These are phyloP conservation scores for Thermochaetoides thermophila DNA, from an alignment of 495 filamentous ascomycete genomes.

Conservation along the genomic window DNA sequence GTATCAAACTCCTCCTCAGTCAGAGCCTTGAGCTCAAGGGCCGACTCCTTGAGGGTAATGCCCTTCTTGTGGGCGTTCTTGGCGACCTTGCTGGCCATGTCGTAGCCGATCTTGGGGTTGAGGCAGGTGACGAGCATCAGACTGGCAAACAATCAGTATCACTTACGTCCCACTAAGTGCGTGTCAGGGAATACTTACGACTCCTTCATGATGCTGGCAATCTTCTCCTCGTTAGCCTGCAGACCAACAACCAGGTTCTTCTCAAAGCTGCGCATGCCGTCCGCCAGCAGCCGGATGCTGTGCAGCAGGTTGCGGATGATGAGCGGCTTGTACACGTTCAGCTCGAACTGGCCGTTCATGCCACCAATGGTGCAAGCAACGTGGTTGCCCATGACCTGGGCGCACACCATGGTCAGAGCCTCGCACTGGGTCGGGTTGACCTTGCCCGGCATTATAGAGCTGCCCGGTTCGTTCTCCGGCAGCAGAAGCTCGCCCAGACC, in stretches of 20 bases:
- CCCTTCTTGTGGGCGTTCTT: constrained; percentile 99
- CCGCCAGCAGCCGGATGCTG: constrained; percentile 69
- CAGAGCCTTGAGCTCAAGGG: constrained; percentile 83
- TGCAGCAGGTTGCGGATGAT: constrained; percentile 91
- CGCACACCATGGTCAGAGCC: constrained; percentile 92
- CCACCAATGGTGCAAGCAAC: constrained; percentile 80
- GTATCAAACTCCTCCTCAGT: constrained; percentile 85
- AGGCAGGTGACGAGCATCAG: constrained; percentile 97
- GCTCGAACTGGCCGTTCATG: constrained; percentile 96
- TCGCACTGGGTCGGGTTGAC: constrained; percentile 99
- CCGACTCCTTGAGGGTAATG: constrained; percentile 77
- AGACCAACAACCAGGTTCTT: constrained; percentile 81
- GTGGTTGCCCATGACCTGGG: constrained; percentile 96
- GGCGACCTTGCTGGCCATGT: constrained; percentile 93
- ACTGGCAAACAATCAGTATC: constrained; percentile 26
- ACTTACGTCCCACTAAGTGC: constrained; percentile 5
- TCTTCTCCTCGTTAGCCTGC: constrained; percentile 84
- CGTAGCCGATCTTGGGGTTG: constrained; percentile 97
- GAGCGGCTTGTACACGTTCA: constrained; percentile 98
- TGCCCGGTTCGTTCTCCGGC: constrained; percentile 95
- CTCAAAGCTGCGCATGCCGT: constrained; percentile 91
- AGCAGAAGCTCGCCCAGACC: constrained; percentile 84
- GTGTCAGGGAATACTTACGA: constrained; percentile 31
- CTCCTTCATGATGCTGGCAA: constrained; percentile 75
- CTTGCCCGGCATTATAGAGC: constrained; percentile 97